These are phyloP conservation scores for Suillus subalutaceus DNA, from an alignment of 768 basidiomycete species.

Conservation along the genomic window DNA sequence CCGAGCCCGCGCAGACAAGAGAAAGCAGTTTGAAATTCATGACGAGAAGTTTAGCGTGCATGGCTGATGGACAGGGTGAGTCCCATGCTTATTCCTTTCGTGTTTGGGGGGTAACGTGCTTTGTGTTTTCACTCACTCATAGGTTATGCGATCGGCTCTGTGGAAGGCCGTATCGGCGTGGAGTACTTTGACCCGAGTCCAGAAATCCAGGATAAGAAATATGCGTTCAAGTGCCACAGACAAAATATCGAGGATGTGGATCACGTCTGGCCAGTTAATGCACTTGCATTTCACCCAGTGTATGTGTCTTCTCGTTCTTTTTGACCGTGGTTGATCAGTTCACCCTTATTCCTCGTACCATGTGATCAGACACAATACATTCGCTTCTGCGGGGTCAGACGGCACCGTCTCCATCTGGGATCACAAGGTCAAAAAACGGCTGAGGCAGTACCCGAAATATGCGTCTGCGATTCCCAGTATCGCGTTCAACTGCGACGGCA, in stretches of 20 bases:
- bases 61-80: slow-evolving; percentile 89
- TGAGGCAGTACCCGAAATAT: slow-evolving; percentile 88
- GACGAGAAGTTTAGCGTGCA: slow-evolving; percentile 89
- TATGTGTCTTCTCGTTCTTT: slow-evolving; percentile 38
- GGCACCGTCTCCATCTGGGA: slow-evolving; percentile 97
- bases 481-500: slow-evolving; percentile 83
- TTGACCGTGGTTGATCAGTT: neutral
- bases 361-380: slow-evolving; percentile 79
- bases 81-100: neutral
- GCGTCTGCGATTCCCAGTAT: slow-evolving; percentile 73
- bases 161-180: slow-evolving; percentile 95
- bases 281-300: slow-evolving; percentile 91
- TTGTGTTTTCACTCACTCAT: slow-evolving; percentile 9
- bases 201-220: slow-evolving; percentile 70
- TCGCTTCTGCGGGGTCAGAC: slow-evolving; percentile 95
- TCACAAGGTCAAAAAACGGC: slow-evolving; percentile 92
- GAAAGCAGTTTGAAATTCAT: slow-evolving; percentile 96
- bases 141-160: slow-evolving; percentile 93
- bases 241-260: slow-evolving; percentile 89
- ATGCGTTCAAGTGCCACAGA: slow-evolving; percentile 96
- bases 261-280: slow-evolving; percentile 96
- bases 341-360: neutral
- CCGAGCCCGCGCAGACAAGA: slow-evolving; percentile 71
- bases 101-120: slow-evolving; percentile 2
- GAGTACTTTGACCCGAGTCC: slow-evolving; percentile 92